Evolutionary conservation across 169 alveolate genomes (phyloP), one percentile per base, ranked within the genome.

Genomic region (Eimeria tenella): DNA sequence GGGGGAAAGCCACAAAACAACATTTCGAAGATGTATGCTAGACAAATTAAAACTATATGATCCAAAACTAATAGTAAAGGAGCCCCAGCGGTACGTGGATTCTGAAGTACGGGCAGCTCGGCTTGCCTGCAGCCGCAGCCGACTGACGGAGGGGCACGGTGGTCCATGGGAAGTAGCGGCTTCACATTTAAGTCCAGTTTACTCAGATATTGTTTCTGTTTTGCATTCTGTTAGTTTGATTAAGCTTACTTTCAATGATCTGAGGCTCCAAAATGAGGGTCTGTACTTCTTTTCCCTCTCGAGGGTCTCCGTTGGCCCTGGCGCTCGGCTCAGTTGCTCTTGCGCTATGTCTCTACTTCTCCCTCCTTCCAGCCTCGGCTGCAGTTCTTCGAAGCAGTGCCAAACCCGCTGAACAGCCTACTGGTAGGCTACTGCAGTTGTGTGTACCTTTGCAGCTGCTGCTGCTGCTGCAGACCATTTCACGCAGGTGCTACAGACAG

Each of bases 381-480:
- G 6, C 60, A 25, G 15, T 56, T 0, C 21, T 74, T 42, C 0
- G 84, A 11, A 74, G 19, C 21, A 25, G n/a, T 52, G 15, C 1
- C 13, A 74, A 74, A 4, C 84, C 84, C 5, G 11, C 84, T 23
- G 84, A 74, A 31, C 42, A 31, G 31, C 42, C 62, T 8, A 74
- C 84, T 7, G 84, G 84, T 74, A 49, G n/a, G 84, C 58, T 11
- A 10, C 25, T 8, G 84, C 62, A 8, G 25, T 31, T 25, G 60
- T 74, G 21, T 13, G 11, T 74, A 5, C 5, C 50, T 7, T 17
- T 31, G 23, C 60, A 7, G 84, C 84, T 74, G 55, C 60, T 49
- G 84, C 60, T 31, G 84, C 23, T 49, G 84, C 84, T 74, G 84
- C 84, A 58, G 21, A 13, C 42, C 42, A 31, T 31, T 31, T 31